Percentiles rank a stretch among this genome's conserved stretches.
phyloP scores from a whole-genome alignment of 805 yeast genomes.

The Candida andamanensis region DNA sequence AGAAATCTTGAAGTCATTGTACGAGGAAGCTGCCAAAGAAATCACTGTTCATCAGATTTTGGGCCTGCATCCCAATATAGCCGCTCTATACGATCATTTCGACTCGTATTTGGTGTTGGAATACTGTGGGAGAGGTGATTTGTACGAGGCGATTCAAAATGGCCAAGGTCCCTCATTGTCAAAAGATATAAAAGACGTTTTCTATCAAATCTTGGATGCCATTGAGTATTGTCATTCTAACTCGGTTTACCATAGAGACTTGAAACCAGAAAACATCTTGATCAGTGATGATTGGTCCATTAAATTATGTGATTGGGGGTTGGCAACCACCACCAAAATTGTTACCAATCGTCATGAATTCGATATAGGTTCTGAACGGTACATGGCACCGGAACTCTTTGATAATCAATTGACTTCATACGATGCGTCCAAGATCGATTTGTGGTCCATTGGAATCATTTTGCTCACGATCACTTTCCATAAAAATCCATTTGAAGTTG shows the following conservation, averaged over 20 bases:
- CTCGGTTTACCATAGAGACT: constrained; percentile 50
- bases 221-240: constrained; percentile 46
- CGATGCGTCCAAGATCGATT: constrained; percentile 76
- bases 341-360: constrained; percentile 56
- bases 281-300: constrained; percentile 53
- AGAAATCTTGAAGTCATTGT: constrained; percentile 24
- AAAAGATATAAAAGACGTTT: constrained; percentile 51
- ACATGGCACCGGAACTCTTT: constrained; percentile 92
- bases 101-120: constrained; percentile 60
- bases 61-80: constrained; percentile 46
- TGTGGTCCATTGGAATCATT: constrained; percentile 88
- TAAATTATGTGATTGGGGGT: constrained; percentile 55
- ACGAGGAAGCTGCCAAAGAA: constrained; percentile 63
- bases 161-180: constrained; percentile 59
- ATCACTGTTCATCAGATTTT: constrained; percentile 59
- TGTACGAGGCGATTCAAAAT: constrained; percentile 71
- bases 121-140: constrained; percentile 82
- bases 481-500: constrained; percentile 80
- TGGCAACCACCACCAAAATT: constrained; percentile 46
- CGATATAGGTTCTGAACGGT: constrained; percentile 84
- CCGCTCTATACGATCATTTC: constrained; percentile 44
- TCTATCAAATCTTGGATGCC: constrained; percentile 45
- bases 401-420: constrained; percentile 57
- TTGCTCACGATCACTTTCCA: constrained; percentile 81
- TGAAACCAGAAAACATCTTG: constrained; percentile 54